Evolutionary conservation across 2,329 filamentous ascomycete species (phyloP).

Genomic region (Dactylellina parvicollis): DNA sequence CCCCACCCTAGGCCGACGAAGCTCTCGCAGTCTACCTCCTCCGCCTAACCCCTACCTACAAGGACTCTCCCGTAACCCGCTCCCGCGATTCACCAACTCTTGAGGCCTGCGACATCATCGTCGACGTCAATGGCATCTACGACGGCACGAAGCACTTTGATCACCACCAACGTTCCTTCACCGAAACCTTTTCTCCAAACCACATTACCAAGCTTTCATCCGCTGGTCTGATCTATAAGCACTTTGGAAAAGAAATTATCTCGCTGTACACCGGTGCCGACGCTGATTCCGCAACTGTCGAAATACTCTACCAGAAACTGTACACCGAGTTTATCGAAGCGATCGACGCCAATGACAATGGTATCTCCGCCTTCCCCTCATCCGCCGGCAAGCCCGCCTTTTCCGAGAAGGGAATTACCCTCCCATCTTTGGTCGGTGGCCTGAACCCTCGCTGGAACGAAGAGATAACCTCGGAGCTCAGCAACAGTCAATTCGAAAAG

Average conservation of each 20-base stretch:
- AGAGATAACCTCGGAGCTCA: conserved; percentile 70
- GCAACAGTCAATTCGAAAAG: conserved; percentile 80
- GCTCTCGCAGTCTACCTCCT: conserved; percentile 96
- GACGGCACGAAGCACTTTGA: conserved; percentile 85
- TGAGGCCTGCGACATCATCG: conserved; percentile 87
- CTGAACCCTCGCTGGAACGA: conserved; percentile 86
- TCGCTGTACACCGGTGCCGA: conserved; percentile 71
- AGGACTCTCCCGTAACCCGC: conserved; percentile 77
- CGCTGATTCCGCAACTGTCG: conserved; percentile 73
- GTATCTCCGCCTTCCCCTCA: conserved; percentile 83
- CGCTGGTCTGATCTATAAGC: conserved; percentile 92
- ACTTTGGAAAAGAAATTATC: conserved; percentile 89
- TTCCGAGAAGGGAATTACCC: conserved; percentile 80
- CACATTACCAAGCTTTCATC: conserved; percentile 89
- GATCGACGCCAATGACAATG: conserved; percentile 97
- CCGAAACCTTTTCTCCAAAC: conserved; percentile 79
- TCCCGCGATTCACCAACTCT: conserved; percentile 85
- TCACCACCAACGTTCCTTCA: conserved; percentile 95
- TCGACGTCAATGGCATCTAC: conserved; percentile 97
- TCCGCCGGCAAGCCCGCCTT: conserved; percentile 77
- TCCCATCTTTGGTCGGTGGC: conserved; percentile 83
- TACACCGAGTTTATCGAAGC: conserved; percentile 95
- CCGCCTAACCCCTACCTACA: conserved; percentile 84
- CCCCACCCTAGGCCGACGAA: conserved; percentile 75
- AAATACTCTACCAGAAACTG: conserved; percentile 83